phyloP scores from a whole-genome alignment of 352 stramenopile species.

The Elongisporangium senticosum region DNA sequence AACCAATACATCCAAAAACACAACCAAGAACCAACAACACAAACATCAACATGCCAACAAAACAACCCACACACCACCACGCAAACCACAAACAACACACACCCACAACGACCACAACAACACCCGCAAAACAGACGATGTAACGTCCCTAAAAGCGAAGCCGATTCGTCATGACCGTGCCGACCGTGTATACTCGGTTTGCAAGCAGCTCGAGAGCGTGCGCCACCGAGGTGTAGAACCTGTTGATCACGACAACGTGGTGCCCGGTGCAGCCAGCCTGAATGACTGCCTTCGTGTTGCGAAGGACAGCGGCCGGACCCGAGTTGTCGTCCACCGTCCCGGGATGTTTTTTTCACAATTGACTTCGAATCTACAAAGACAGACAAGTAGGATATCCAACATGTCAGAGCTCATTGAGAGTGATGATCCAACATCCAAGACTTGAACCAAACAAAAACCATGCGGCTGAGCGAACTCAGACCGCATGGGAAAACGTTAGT shows the following conservation, averaged over 20 bases:
- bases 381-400: background rate
- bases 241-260: slow-evolving; percentile 6
- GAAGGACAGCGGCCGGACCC: background rate
- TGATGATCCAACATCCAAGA: slow-evolving; percentile 1
- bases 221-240: slow-evolving; percentile 2
- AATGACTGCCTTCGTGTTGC: background rate
- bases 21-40: too few relatives aligned
- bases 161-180: too few relatives aligned
- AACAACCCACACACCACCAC: too few relatives aligned
- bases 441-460: slow-evolving; percentile 1
- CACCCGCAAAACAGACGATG: too few relatives aligned
- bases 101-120: too few relatives aligned
- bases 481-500: too few relatives aligned
- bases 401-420: background rate
- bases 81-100: too few relatives aligned
- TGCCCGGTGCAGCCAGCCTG: background rate
- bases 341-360: slow-evolving; percentile 8
- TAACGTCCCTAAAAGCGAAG: too few relatives aligned
- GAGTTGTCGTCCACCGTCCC: background rate
- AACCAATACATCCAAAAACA: too few relatives aligned
- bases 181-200: too few relatives aligned
- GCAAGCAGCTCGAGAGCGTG: background rate
- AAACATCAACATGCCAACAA: too few relatives aligned
- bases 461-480: too few relatives aligned
- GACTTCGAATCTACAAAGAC: slow-evolving; percentile 5